These are phyloP conservation scores for Lipomyces kockii DNA, from an alignment of 805 yeast genomes.

Conservation along the genomic window DNA sequence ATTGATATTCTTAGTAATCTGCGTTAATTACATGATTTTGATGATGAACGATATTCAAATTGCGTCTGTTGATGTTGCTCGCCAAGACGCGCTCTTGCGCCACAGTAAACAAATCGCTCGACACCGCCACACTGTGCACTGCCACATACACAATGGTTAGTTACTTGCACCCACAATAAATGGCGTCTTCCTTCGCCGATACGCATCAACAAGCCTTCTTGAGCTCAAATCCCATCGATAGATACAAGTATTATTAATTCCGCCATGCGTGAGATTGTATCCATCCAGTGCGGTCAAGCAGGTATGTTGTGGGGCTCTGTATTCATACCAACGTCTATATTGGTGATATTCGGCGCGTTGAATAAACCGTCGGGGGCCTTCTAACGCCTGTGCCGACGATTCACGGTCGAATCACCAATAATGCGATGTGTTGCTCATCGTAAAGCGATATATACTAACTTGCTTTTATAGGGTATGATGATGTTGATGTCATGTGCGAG, in stretches of 20 bases:
- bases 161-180: neutral
- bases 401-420: neutral
- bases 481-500: neutral
- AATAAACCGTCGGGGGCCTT: neutral
- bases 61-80: neutral
- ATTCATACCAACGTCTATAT: conserved; percentile 4
- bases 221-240: neutral
- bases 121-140: neutral
- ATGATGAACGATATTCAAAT: neutral
- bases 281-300: conserved; percentile 53
- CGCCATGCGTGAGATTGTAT: conserved; percentile 51
- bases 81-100: neutral
- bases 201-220: neutral
- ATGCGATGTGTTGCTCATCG: neutral
- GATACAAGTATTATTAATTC: neutral
- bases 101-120: conserved; percentile 1
- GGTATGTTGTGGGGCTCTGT: conserved; percentile 40
- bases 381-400: neutral
- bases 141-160: neutral
- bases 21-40: neutral
- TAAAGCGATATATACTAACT: neutral
- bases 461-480: neutral
- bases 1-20: neutral
- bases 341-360: neutral
- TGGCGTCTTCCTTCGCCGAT: neutral